Evolutionary conservation across 164 flowering plant genomes (phyloP).

Genomic region (Nymphaea thermarum): DNA sequence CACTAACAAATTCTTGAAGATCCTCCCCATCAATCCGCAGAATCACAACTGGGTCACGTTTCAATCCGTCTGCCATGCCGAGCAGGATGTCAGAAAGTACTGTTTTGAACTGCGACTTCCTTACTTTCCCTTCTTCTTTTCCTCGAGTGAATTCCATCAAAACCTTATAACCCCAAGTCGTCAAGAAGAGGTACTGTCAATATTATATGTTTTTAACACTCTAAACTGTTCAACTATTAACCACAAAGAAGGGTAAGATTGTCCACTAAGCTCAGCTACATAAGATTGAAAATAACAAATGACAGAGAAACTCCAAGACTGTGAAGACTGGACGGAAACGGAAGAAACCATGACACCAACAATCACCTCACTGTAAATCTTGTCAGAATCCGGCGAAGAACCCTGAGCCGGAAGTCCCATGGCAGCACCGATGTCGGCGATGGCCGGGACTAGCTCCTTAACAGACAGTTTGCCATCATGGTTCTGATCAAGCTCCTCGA

Average conservation of each 20-base stretch:
- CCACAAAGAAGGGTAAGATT: too few relatives aligned
- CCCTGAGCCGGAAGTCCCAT: conserved; percentile 77
- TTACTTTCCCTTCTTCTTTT: conserved; percentile 39
- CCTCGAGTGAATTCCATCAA: conserved; percentile 81
- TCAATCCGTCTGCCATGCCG: conserved; percentile 91
- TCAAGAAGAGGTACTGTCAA: background rate
- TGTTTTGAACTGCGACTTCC: conserved; percentile 62
- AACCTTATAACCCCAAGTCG: conserved; percentile 31
- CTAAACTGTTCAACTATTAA: too few relatives aligned
- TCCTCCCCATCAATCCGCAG: conserved; percentile 95
- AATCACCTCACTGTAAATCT: conserved; percentile 63
- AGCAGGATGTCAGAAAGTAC: conserved; percentile 69
- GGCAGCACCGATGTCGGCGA: conserved; percentile 76
- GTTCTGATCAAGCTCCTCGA: conserved; percentile 54
- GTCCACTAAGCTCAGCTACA: too few relatives aligned
- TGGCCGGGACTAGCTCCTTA: conserved; percentile 73
- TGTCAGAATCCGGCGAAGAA: conserved; percentile 63
- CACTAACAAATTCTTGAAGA: conserved; percentile 49
- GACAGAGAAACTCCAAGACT: too few relatives aligned
- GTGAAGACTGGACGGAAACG: too few relatives aligned
- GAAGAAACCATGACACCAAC: background rate
- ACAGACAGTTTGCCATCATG: conserved; percentile 66
- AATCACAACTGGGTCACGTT: conserved; percentile 88
- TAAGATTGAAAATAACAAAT: too few relatives aligned
- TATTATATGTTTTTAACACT: too few relatives aligned